Base-by-base conservation (phyloP, 305 asterid genomes). In the Rubia peregrina region DNA sequence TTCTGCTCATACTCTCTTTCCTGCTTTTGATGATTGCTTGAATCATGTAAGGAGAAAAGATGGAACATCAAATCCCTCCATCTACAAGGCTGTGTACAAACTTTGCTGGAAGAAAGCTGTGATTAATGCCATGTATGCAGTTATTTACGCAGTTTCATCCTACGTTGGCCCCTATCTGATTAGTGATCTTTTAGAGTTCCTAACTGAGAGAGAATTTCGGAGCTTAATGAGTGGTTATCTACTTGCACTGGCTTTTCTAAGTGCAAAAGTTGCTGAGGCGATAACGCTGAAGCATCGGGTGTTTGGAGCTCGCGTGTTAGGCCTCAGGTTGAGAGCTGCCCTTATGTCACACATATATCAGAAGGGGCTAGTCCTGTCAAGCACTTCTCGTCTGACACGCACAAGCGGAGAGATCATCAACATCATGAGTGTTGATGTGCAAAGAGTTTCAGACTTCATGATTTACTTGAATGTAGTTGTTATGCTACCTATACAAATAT, bases 141-240 rank as follows among this genome's bases (percentile, higher is more conserved):
- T 94, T 53, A 84, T 86, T 70, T 85, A 82, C 71, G 97, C 95
- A 16, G 82, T 68, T 19, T 80, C 96, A 44, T 89, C 98, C 43
- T 92, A 90, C 55, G 97, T 90, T 5, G 97, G 98, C 24, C 98
- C 98, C 8, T 92, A 87, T 81, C 93, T 92, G 5, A 90, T 92
- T 26, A 77, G 79, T 40, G 89, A 85, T 87, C 85, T 92, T 5
- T 93, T 92, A 12, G 80, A 74, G 38, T 92, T 86, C 78, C 86
- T 92, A 6, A 79, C 74, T 26, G 89, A 86, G 61, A 90, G 87
- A 84, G 79, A 74, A 62, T 62, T 33, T 24, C 76, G 85, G 71
- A 85, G 90, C 72, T 78, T 92, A 68, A 76, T 44, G 53, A 86
- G 86, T 61, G 98, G 98, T 5, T 92, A 92, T 81, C 81, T 90